A percentile compares a stretch with the other conserved stretches of the same genome.
These are phyloP conservation scores for Flagelloscypha sp. DNA, from an alignment of 768 basidiomycete species.

Conservation along the genomic window DNA sequence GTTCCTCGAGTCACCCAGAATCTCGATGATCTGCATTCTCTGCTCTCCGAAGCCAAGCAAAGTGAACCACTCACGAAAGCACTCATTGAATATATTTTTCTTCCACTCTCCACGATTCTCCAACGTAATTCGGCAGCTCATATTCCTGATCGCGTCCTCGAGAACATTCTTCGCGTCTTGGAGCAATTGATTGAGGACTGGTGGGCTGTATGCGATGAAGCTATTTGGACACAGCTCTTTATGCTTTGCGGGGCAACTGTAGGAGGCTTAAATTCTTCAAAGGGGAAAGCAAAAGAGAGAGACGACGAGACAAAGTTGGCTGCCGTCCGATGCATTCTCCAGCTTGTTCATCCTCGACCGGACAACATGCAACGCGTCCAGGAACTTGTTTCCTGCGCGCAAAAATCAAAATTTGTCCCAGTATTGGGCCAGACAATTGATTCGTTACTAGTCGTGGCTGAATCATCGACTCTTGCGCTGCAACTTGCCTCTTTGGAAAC, in stretches of 20 bases:
- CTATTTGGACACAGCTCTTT: conserved; percentile 80
- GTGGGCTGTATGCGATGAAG: conserved; percentile 77
- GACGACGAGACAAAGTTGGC: conserved; percentile 81
- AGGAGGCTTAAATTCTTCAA: conserved; percentile 56
- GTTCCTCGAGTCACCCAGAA: conserved; percentile 39
- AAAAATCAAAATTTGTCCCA: conserved; percentile 50
- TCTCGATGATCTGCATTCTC: conserved; percentile 43
- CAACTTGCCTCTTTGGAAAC: conserved; percentile 57
- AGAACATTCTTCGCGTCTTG: conserved; percentile 58
- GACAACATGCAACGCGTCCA: conserved; percentile 30
- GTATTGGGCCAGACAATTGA: conserved; percentile 79
- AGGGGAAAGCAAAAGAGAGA: conserved; percentile 57
- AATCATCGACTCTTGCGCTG: conserved; percentile 50
- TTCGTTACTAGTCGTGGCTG: conserved; percentile 52
- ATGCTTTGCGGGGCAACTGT: conserved; percentile 62
- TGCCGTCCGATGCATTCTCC: conserved; percentile 56
- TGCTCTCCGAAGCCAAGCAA: conserved; percentile 26
- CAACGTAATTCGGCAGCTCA: conserved; percentile 60
- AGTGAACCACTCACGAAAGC: conserved; percentile 38
- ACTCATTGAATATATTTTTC: conserved; percentile 77
- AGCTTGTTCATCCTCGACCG: conserved; percentile 36
- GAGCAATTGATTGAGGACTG: conserved; percentile 56
- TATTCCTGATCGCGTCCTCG: conserved; percentile 75
- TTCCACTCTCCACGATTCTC: conserved; percentile 79
- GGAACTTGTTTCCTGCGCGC: conserved; percentile 31